Evolutionary conservation across 148 eudicot genomes (phyloP).

Genomic region (Chenopodium suecicum): DNA sequence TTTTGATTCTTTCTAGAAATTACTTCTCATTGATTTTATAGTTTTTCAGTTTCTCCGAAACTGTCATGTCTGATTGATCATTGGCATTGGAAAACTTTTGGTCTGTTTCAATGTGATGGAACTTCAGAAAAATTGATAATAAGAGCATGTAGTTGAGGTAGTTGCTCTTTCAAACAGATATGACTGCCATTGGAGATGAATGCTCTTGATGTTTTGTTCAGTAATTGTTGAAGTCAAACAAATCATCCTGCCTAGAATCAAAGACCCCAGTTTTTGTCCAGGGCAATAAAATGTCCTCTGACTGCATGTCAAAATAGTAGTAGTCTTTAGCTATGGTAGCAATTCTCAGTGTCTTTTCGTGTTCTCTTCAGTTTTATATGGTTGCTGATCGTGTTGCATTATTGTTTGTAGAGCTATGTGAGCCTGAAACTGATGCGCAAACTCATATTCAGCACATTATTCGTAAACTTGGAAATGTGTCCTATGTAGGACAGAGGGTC

Average conservation of each 20-base stretch:
- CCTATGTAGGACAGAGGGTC: conserved; percentile 70
- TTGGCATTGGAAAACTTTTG: neutral
- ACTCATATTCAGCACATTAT: conserved; percentile 62
- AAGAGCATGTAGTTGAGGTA: neutral
- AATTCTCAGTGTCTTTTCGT: neutral
- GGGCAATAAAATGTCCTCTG: neutral
- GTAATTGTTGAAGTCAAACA: neutral
- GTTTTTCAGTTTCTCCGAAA: neutral
- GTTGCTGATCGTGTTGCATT: neutral
- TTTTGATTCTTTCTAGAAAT: neutral
- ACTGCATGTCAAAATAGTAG: neutral
- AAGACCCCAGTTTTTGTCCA: no score
- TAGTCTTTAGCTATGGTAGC: neutral
- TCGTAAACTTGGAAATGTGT: conserved; percentile 69
- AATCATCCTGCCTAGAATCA: no score
- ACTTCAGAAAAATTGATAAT: neutral
- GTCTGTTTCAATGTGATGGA: neutral
- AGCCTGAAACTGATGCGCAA: conserved; percentile 41
- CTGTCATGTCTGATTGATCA: neutral
- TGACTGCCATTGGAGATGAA: neutral
- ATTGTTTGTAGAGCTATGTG: conserved; percentile 39
- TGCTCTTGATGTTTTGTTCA: neutral
- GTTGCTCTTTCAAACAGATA: neutral
- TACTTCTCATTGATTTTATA: no score
- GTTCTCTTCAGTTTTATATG: neutral